Base-by-base conservation (phyloP, 2,329 filamentous ascomycete genomes). In the Colletotrichum nymphaeae region DNA sequence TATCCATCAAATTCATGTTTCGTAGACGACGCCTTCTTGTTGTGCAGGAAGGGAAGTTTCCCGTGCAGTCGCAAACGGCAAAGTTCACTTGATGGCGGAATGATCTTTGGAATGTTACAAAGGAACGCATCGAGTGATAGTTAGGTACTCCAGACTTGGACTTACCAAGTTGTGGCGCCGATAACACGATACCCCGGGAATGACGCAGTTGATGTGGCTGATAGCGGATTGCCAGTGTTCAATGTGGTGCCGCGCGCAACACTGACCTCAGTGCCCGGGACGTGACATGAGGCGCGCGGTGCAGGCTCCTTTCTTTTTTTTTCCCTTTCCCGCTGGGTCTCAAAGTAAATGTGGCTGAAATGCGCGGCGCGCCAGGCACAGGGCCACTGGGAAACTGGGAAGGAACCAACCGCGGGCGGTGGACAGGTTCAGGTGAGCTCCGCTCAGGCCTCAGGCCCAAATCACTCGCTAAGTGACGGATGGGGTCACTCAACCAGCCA, bases 371-470 rank as follows among this genome's bases (percentile, higher is more conserved):
- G 24, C 24, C 35, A 57, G 24, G 60, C n/a, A 58, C 32, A 60
- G 55, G 42, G 55, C 28, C n/a, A 19, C 24, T 14, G 46, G 60
- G 42, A 35, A 37, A 58, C 35, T 49, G 42, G 42, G 19, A 49
- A 49, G 42, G 42, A 19, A 49, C 42, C 19, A 22, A 22, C 42
- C 42, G 42, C 19, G 42, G 19, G 42, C 19, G 42, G 8, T 49
- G 42, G 42, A 32, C 24, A 60, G 42, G 55, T 67, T 14, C 63
- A 37, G 69, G 55, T 24, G 28, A 70, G 62, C 56, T 70, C 30
- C 53, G 55, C 62, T 46, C 19, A 37, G 49, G 72, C 72, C 72
- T 74, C 63, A 74, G 72, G 72, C 72, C 60, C 16, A 72, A 74
- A 68, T 57, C 30, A 32, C 59, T 74, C 63, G 68, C 63, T 72